Percentiles rank a stretch among this genome's conserved stretches.
Conservation (phyloP, 1,284 basidiomycete genomes). For the Coniophora puteana region DNA sequence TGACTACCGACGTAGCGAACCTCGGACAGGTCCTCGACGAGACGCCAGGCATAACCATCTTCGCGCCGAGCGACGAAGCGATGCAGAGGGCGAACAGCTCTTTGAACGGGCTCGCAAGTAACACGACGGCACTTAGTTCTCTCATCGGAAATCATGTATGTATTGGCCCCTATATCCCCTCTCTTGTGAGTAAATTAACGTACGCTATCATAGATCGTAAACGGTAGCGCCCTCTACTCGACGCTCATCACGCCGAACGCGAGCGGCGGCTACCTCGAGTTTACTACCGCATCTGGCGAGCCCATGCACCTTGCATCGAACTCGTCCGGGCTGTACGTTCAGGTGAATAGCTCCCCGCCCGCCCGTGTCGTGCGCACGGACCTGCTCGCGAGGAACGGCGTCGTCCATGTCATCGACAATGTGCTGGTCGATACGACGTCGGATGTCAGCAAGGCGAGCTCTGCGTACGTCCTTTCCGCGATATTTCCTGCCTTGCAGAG, state of each 20-base stretch:
- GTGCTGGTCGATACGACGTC: conserved; percentile 54
- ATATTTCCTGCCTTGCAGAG: no score
- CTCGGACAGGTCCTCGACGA: conserved; percentile 34
- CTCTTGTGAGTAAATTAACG: conserved; percentile 1
- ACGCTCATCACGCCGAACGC: conserved; percentile 33
- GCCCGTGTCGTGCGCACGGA: conserved; percentile 62
- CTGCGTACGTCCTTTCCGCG: conserved; percentile 49
- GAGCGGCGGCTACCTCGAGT: no score
- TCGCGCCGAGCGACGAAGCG: conserved; percentile 59
- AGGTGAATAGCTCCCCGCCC: conserved; percentile 42
- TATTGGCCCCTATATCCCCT: conserved; percentile 5
- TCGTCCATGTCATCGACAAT: conserved; percentile 65
- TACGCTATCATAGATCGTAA: conserved; percentile 47
- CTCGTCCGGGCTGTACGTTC: conserved; percentile 59
- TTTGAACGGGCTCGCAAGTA: conserved; percentile 36
- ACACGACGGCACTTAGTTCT: conserved; percentile 41
- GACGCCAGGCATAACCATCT: conserved; percentile 63
- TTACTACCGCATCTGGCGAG: conserved; percentile 61
- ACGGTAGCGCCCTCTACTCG: conserved; percentile 68
- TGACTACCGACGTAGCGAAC: no score
- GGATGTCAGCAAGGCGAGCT: conserved; percentile 49
- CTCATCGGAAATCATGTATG: conserved; percentile 63
- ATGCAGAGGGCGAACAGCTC: conserved; percentile 33
- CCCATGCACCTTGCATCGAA: conserved; percentile 52
- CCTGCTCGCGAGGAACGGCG: conserved; percentile 67